Base-by-base conservation (phyloP, 805 yeast genomes). In the Monosporozyma servazzii region DNA sequence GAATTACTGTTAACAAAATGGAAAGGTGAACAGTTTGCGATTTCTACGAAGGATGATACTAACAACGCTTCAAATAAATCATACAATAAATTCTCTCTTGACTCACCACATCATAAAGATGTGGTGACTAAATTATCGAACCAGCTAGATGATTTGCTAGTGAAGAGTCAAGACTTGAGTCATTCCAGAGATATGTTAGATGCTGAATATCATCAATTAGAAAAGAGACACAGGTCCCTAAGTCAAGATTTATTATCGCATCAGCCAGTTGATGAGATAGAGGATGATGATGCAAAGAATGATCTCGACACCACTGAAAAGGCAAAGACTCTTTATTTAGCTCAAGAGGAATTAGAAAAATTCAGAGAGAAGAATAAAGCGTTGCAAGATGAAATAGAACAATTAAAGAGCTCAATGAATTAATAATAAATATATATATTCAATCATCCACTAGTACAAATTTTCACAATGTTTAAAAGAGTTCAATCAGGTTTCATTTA, bases 251-350 rank as follows among this genome's bases (percentile, higher is more conserved):
- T 60, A 23, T 62, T 62, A 33, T 49, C 58, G 0, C 70, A 69
- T 51, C 60, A 71, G 45, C 52, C 53, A 66, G 77, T 71, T 6
- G 83, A 84, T 61, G 45, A 42, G 25, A n/a, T 5, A 2, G 49
- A 47, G 15, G 17, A 5, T 3, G 9, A n/a, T 3, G 31, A 29
- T 23, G 21, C 2, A 7, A 21, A 31, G 9, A 23, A 23, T 23
- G 36, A n/a, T 41, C 27, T 23, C 81, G 82, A 59, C 85, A 93
- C 86, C 50, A 81, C 79, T 55, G 87, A 82, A 63, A 82, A 91
- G 13, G 82, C 84, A 51, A 79, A 77, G 55, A 96, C 96, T 0
- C 74, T 89, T 51, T 79, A 79, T 46, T 62, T 82, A 56, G 83
- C 91, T 8, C 88, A 88, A 59, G 79, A 76, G 45, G 96, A 89